Base-by-base conservation (phyloP, 148 eudicot species). In the Silene uniflora region DNA sequence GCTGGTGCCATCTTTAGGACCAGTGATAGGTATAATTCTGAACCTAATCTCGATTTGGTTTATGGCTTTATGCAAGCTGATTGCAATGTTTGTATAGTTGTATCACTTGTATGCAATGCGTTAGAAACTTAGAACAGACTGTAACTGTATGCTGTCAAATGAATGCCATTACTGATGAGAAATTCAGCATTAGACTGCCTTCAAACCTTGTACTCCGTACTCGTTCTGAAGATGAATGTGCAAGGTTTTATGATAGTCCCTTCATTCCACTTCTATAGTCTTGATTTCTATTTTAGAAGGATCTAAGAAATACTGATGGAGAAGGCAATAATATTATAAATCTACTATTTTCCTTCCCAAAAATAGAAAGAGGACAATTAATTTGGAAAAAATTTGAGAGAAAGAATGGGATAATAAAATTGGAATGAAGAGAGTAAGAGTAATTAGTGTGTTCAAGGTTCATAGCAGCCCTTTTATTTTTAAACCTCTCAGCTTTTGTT, bases 1-100 rank as follows among this genome's bases (percentile, higher is more conserved):
- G 99, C 99, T 12, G 99, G 99, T 10, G 92, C 96, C 0, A 74
- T 95, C 24, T 95, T 95, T 82, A 88, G 99, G 88, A 95, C 98
- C 12, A 95, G 97, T 81, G 98, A 95, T 76, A 95, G 98, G 98
- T 95, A 86, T 55, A 39, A 49, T 71, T 71, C 73, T 71, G 54
- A 0, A 23, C 22, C 14, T 23, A 9, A 39, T 68, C 62, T 54
- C 58, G 6, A 10, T 69, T 69, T 73, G 25, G 19, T 23, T 7
- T 9, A 44, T 13, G 39, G 25, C 17, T 23, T 7, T 9, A 44
- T 13, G 39, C 21, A 6, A 6, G 5, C 0, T 52, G 14, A 71
- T 71, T 54, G 12, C 10, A n/a, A n/a, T n/a, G n/a, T n/a, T n/a
- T n/a, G n/a, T n/a, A n/a, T n/a, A n/a, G n/a, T n/a, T n/a, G n/a